Conservation (phyloP, 2,329 filamentous ascomycete species). For the Trichoderma sp. region DNA sequence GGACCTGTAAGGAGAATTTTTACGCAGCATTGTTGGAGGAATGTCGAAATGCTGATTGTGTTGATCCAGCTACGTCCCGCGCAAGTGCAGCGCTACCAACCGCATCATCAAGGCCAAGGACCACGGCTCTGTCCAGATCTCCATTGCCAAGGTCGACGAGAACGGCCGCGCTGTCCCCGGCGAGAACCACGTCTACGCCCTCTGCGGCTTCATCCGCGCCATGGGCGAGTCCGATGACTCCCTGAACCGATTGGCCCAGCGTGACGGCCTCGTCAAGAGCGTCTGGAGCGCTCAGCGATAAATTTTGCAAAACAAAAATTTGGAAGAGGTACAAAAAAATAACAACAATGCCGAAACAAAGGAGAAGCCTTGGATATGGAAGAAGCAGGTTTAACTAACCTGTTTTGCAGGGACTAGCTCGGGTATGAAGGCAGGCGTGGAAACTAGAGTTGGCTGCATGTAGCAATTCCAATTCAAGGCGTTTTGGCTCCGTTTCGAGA, state of each 20-base stretch:
- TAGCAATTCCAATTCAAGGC: constrained; percentile 50
- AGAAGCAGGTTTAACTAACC: constrained; percentile 5
- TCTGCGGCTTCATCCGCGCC: constrained; percentile 95
- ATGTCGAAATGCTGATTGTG: constrained; percentile 32
- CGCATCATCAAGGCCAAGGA: constrained; percentile 99
- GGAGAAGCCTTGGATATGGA: neutral
- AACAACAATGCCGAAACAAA: neutral
- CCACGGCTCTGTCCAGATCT: constrained; percentile 97
- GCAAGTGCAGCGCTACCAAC: constrained; percentile 99
- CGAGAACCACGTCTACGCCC: constrained; percentile 96
- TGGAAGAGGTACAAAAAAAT: constrained; percentile 25
- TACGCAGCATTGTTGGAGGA: constrained; percentile 18
- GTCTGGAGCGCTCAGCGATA: constrained; percentile 84
- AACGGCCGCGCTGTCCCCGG: constrained; percentile 90
- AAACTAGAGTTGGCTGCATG: constrained; percentile 47
- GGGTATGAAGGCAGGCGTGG: constrained; percentile 43
- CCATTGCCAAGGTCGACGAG: constrained; percentile 97
- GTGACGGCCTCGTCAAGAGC: constrained; percentile 94
- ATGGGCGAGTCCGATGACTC: constrained; percentile 98
- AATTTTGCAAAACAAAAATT: constrained; percentile 30
- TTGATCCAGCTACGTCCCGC: constrained; percentile 80
- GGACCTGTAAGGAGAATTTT: constrained; percentile 75
- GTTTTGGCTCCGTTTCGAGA: constrained; percentile 48
- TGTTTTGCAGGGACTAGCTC: constrained; percentile 35
- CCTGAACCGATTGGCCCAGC: constrained; percentile 92